Conservation (phyloP, 2,329 filamentous ascomycete genomes). For the Lasiodiplodia sp. region DNA sequence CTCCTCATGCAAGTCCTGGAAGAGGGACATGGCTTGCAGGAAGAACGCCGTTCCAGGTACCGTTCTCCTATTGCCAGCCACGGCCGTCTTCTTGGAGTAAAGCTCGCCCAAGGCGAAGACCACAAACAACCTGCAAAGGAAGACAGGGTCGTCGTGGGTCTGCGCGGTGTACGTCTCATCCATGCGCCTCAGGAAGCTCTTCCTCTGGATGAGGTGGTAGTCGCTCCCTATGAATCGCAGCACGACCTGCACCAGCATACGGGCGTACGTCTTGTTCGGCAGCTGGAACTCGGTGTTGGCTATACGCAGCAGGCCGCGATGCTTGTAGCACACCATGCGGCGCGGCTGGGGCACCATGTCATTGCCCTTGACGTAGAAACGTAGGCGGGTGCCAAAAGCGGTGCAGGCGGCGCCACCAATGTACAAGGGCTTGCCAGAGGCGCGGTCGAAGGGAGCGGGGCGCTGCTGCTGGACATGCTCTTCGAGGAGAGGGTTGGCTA, state of each 20-base stretch:
- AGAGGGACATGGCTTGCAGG: slow-evolving; percentile 33
- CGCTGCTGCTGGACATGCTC: slow-evolving; percentile 33
- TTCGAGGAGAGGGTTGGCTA: slow-evolving; percentile 37
- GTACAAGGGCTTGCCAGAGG: slow-evolving; percentile 32
- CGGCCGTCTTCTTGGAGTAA: slow-evolving; percentile 30
- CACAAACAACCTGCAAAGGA: slow-evolving; percentile 34
- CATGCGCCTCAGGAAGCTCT: slow-evolving; percentile 28
- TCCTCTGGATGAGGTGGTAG: slow-evolving; percentile 30
- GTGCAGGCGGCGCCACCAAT: slow-evolving; percentile 38
- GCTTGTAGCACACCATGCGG: slow-evolving; percentile 31
- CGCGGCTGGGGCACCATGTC: slow-evolving; percentile 34
- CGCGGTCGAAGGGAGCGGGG: slow-evolving; percentile 27
- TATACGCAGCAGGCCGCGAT: slow-evolving; percentile 28
- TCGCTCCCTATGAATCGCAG: slow-evolving; percentile 34
- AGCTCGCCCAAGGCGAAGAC: slow-evolving; percentile 35
- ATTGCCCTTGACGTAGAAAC: slow-evolving; percentile 34
- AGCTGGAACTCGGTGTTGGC: slow-evolving; percentile 33
- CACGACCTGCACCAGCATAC: slow-evolving; percentile 36
- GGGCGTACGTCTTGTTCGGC: slow-evolving; percentile 37
- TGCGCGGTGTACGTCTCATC: slow-evolving; percentile 30
- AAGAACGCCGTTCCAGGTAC: slow-evolving; percentile 30
- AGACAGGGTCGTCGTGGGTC: slow-evolving; percentile 30
- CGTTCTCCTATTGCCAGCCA: slow-evolving; percentile 29
- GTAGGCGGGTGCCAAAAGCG: slow-evolving; percentile 36
- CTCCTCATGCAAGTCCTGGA: slow-evolving; percentile 33